Conservation (phyloP, 1,284 basidiomycete genomes). For the Boletus semigastroideus region DNA sequence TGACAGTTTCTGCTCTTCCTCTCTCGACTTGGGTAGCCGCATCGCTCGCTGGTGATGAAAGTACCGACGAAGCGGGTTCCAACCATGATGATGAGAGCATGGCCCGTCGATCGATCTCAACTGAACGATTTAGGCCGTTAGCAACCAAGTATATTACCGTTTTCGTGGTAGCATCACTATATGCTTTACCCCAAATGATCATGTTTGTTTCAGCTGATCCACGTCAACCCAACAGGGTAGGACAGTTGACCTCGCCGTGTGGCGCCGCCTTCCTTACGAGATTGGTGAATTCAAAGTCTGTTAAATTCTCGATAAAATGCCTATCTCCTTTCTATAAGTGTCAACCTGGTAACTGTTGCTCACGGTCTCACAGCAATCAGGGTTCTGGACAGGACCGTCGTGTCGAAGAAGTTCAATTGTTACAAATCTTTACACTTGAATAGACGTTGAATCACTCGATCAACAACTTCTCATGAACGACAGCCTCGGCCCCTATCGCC, state of each 20-base stretch:
- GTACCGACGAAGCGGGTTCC: slow-evolving; percentile 2
- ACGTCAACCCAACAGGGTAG: neutral
- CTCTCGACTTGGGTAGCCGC: neutral
- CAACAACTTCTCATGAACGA: neutral
- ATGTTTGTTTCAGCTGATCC: neutral
- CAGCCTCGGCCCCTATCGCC: neutral
- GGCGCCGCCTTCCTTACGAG: slow-evolving; percentile 19
- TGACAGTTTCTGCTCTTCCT: neutral
- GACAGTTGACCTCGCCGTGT: slow-evolving; percentile 23
- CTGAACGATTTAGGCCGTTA: neutral
- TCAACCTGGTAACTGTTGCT: neutral
- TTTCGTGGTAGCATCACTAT: neutral
- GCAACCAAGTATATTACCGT: neutral
- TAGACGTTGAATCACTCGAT: neutral
- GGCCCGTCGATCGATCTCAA: slow-evolving; percentile 10
- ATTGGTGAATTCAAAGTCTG: neutral
- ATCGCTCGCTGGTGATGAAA: neutral
- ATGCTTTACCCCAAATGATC: no score
- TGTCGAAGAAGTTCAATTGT: neutral
- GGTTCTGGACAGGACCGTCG: slow-evolving; percentile 4
- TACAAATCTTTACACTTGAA: neutral
- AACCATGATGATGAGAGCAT: slow-evolving; percentile 6
- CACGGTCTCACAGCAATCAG: slow-evolving; percentile 25
- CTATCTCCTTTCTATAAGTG: slow-evolving; percentile 17
- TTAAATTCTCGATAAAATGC: neutral